Percentiles rank a stretch among this genome's conserved stretches.
phyloP scores from a whole-genome alignment of 352 stramenopile species.

The Phytophthora uliginosa region DNA sequence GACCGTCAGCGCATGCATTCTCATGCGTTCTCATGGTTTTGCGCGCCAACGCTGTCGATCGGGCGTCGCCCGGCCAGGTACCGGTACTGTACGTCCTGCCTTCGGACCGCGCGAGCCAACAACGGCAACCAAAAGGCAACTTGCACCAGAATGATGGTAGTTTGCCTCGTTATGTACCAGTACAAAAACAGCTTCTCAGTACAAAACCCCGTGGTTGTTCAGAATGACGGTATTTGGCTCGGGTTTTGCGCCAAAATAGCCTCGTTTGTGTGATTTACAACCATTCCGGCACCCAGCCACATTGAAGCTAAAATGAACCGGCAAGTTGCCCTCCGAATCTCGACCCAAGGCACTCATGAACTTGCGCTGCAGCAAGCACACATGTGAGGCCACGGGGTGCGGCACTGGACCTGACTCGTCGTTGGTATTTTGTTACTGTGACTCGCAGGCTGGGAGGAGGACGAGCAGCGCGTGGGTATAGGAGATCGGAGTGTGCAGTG shows the following conservation, averaged over 20 bases:
- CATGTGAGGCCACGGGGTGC: background rate
- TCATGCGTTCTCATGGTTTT: background rate
- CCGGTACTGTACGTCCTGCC: background rate
- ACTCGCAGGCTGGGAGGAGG: background rate
- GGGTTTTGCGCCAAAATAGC: constrained; percentile 18
- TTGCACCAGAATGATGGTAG: constrained; percentile 21
- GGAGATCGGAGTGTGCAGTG: constrained; percentile 11
- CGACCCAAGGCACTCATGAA: constrained; percentile 23
- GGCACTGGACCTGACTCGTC: background rate
- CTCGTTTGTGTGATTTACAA: constrained; percentile 16
- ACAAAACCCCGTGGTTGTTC: background rate
- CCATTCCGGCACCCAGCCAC: constrained; percentile 11
- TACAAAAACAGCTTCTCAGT: background rate
- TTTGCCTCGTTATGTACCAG: background rate
- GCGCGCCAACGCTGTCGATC: background rate
- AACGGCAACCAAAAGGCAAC: background rate
- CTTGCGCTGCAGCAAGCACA: constrained; percentile 9
- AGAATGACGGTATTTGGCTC: constrained; percentile 29
- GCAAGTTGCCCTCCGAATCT: constrained; percentile 7
- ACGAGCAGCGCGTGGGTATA: background rate
- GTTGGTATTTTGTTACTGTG: background rate
- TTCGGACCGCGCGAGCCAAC: background rate
- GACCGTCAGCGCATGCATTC: background rate
- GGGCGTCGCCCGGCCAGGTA: background rate
- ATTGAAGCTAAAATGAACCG: constrained; percentile 28